phyloP scores from a whole-genome alignment of 768 basidiomycete species.

The Leccinum incarnatum region DNA sequence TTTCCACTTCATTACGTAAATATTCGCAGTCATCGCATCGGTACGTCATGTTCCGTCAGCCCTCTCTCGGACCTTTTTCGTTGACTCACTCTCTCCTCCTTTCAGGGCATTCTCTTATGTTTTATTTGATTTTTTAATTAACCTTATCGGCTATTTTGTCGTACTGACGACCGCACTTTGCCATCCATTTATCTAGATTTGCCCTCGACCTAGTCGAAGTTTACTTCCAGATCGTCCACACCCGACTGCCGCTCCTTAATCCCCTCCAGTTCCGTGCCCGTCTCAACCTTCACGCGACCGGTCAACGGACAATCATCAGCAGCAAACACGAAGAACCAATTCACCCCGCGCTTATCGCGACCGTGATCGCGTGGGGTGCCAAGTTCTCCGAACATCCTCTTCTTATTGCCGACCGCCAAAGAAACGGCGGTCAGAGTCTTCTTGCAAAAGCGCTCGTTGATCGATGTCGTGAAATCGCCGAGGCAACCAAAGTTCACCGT shows the following conservation, averaged over 20 bases:
- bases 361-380: constrained; percentile 87
- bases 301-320: constrained; percentile 22
- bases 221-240: constrained; percentile 91
- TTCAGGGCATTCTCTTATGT: constrained; percentile 21
- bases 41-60: constrained; percentile 20
- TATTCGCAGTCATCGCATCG: constrained; percentile 14
- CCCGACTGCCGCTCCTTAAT: constrained; percentile 83
- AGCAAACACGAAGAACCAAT: constrained; percentile 42
- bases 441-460: constrained; percentile 76
- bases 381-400: constrained; percentile 92
- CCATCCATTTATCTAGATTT: constrained; percentile 52
- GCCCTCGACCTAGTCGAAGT: constrained; percentile 92
- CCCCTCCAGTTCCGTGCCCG: constrained; percentile 76
- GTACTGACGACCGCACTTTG: constrained; percentile 13
- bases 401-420: constrained; percentile 73
- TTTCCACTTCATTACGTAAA: constrained; percentile 33
- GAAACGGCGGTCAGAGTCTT: constrained; percentile 67
- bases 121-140: constrained; percentile 27
- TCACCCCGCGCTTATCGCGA: constrained; percentile 78
- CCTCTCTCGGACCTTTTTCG: background rate
- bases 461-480: constrained; percentile 82
- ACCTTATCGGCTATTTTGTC: constrained; percentile 24
- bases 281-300: constrained; percentile 43
- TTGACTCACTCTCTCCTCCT: constrained; percentile 7
- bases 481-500: constrained; percentile 83